Percentiles rank a stretch among this genome's conserved stretches.
Conservation (phyloP, 441 rosid genomes). For the Aquilaria agallochum region DNA sequence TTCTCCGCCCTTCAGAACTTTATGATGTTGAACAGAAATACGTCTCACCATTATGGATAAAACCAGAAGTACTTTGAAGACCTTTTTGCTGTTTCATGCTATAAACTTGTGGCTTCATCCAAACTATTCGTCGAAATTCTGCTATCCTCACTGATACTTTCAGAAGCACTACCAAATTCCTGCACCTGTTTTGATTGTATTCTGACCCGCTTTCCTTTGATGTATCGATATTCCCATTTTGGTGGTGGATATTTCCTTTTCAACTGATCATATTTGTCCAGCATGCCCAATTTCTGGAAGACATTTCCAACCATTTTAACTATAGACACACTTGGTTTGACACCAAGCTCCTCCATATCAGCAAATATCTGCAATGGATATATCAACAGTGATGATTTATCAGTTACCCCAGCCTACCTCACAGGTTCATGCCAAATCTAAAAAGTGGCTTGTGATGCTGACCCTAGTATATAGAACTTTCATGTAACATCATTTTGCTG, state of each 20-base stretch:
- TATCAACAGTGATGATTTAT: neutral
- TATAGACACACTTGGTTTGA: constrained; percentile 56
- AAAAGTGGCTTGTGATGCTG: too few species aligned
- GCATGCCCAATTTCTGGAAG: constrained; percentile 64
- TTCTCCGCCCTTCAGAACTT: too few species aligned
- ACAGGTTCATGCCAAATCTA: constrained; percentile 7
- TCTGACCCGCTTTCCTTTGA: constrained; percentile 85
- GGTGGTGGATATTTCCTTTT: constrained; percentile 80
- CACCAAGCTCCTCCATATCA: constrained; percentile 96
- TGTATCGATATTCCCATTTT: constrained; percentile 70
- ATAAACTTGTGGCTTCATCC: constrained; percentile 12
- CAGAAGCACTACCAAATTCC: constrained; percentile 25
- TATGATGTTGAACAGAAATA: too few species aligned
- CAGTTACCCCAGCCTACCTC: neutral
- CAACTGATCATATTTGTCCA: constrained; percentile 68
- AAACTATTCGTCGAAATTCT: constrained; percentile 13
- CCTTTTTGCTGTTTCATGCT: constrained; percentile 8
- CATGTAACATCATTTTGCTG: too few species aligned
- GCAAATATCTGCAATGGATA: constrained; percentile 63
- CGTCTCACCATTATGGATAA: too few species aligned
- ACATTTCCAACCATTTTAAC: constrained; percentile 74
- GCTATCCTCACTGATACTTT: constrained; percentile 20
- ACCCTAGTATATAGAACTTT: too few species aligned
- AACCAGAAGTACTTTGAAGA: too few species aligned
- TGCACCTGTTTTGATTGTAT: constrained; percentile 44